Evolutionary conservation across 2,329 filamentous ascomycete genomes (phyloP).

Genomic region (Sporothrix euskadiensis): DNA sequence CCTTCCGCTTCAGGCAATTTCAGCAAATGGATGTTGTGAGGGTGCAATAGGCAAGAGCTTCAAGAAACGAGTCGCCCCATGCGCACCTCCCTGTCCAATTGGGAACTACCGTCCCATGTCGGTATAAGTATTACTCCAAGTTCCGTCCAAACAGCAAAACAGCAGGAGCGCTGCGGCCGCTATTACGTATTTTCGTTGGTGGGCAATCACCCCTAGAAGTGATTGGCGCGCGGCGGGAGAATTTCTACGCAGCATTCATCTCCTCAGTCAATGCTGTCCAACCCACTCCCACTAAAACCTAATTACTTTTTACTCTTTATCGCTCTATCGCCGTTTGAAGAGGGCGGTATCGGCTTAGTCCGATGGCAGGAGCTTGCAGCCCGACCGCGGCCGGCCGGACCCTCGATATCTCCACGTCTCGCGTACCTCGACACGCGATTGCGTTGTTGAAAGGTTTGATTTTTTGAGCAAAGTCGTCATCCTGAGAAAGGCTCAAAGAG

Average conservation of each 20-base stretch:
- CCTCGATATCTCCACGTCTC: not conserved
- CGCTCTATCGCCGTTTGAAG: conserved; percentile 21
- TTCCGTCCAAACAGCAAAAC: conserved; percentile 2
- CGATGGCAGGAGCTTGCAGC: conserved; percentile 3
- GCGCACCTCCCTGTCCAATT: not conserved
- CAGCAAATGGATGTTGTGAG: not conserved
- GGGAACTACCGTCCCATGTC: not conserved
- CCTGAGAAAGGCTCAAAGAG: not conserved
- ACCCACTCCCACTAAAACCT: not conserved
- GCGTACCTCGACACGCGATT: conserved; percentile 16
- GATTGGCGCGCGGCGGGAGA: conserved; percentile 22
- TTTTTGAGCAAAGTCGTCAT: not conserved
- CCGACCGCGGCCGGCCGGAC: conserved; percentile 28
- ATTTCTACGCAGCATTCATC: not conserved
- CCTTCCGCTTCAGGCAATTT: conserved; percentile 6
- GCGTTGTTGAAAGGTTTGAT: not conserved
- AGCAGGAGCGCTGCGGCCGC: not conserved
- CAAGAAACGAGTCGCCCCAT: not conserved
- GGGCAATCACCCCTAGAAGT: not conserved
- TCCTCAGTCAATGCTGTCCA: not conserved
- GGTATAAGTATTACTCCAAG: not conserved
- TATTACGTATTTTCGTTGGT: conserved; percentile 29
- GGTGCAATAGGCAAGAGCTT: not conserved
- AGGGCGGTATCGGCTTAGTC: conserved; percentile 27
- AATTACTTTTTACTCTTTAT: conserved; percentile 12